A percentile compares a stretch with the other conserved stretches of the same genome.
These are phyloP conservation scores for Myrica gale DNA, from an alignment of 306 rosid genomes.

Conservation along the genomic window DNA sequence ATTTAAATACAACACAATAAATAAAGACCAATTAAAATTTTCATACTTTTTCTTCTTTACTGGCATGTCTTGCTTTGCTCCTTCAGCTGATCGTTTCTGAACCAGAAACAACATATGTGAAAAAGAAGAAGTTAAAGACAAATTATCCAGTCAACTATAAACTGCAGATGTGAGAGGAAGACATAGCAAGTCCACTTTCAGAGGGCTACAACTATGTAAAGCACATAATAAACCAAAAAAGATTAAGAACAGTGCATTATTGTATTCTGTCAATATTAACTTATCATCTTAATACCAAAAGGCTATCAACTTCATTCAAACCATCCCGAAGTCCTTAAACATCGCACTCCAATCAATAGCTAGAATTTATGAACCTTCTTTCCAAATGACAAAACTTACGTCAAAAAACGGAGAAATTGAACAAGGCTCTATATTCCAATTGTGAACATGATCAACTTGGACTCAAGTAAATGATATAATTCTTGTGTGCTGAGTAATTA, in stretches of 20 bases:
- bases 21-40: too few species aligned
- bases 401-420: background rate
- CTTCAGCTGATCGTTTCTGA: constrained; percentile 83
- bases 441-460: too few species aligned
- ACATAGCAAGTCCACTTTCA: background rate
- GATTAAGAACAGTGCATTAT: too few species aligned
- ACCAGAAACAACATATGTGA: constrained; percentile 14
- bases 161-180: background rate
- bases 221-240: too few species aligned
- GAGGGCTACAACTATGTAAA: background rate
- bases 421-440: too few species aligned
- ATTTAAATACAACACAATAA: too few species aligned
- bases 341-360: background rate
- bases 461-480: too few species aligned
- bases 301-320: too few species aligned
- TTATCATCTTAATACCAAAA: too few species aligned
- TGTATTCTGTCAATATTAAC: too few species aligned
- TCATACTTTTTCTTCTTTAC: constrained; percentile 73
- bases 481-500: too few species aligned
- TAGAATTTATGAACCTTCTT: background rate
- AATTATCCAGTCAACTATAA: constrained; percentile 1
- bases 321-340: too few species aligned
- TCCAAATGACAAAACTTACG: background rate
- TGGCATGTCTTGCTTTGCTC: constrained; percentile 84
- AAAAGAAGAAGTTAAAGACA: background rate